Conservation (phyloP, 1,284 basidiomycete species). For the Pholiota adiposa region DNA sequence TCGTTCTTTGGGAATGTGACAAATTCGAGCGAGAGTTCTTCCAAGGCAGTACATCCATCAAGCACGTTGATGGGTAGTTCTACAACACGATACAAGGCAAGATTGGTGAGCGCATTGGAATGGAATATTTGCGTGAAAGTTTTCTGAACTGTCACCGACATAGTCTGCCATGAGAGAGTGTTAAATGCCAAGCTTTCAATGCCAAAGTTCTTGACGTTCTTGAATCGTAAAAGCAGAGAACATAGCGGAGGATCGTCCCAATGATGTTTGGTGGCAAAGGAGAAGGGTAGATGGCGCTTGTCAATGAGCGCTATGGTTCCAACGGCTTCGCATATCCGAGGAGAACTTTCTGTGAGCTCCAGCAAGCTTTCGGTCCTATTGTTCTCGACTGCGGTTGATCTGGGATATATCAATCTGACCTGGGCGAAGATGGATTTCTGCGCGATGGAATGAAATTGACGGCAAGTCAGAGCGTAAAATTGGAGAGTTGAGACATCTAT, state of each 20-base stretch:
- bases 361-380: neutral
- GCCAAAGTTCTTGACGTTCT: neutral
- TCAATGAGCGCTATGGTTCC: neutral
- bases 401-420: neutral
- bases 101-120: neutral
- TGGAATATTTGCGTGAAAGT: neutral
- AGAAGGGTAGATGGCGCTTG: neutral
- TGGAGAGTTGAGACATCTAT: neutral
- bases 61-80: slow-evolving; percentile 5
- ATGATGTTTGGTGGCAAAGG: neutral
- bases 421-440: slow-evolving; percentile 1
- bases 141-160: neutral
- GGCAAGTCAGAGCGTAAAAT: slow-evolving; percentile 2
- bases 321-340: neutral
- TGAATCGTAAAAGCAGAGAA: neutral
- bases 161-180: neutral
- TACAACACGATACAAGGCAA: slow-evolving; percentile 6
- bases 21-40: slow-evolving; percentile 4
- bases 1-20: slow-evolving; percentile 2
- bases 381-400: neutral
- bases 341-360: neutral
- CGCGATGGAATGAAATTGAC: slow-evolving; percentile 3
- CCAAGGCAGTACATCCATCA: neutral
- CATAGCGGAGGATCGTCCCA: neutral
- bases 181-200: neutral